Conservation (phyloP, 2,329 filamentous ascomycete species). For the Ophiostoma pallidulum region DNA sequence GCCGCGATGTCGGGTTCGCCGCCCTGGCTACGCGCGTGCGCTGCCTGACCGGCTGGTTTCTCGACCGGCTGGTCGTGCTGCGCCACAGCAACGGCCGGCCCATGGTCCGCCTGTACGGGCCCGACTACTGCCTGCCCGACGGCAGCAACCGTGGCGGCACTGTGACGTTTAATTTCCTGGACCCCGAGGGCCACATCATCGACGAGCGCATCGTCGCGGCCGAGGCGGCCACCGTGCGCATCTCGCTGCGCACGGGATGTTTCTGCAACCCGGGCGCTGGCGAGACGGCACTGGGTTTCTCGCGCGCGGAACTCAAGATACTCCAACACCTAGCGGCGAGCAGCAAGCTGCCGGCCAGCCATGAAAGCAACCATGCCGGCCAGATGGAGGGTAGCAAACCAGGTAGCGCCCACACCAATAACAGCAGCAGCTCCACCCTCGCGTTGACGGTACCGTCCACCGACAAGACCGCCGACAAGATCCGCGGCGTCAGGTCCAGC, state of each 20-base stretch:
- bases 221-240: slow-evolving; percentile 25
- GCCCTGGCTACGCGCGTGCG: slow-evolving; percentile 24
- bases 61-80: slow-evolving; percentile 23
- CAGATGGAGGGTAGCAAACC: not conserved
- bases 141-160: slow-evolving; percentile 26
- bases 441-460: not conserved
- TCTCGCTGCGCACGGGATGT: slow-evolving; percentile 32
- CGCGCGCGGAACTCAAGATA: slow-evolving; percentile 8
- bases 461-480: not conserved
- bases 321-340: slow-evolving; percentile 13
- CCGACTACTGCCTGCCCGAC: slow-evolving; percentile 13
- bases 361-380: no score
- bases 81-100: slow-evolving; percentile 25
- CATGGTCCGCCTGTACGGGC: slow-evolving; percentile 29
- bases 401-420: not conserved
- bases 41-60: slow-evolving; percentile 29
- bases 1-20: slow-evolving; percentile 19
- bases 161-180: slow-evolving; percentile 31
- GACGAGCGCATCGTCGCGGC: slow-evolving; percentile 29
- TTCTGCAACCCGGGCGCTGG: slow-evolving; percentile 34
- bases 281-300: slow-evolving; percentile 27
- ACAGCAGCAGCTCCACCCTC: not conserved
- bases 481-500: not conserved
- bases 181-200: slow-evolving; percentile 23
- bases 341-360: slow-evolving; percentile 1